These are phyloP conservation scores for Telopea speciosissima DNA, from an alignment of 177 flowering plant genomes.

Conservation along the genomic window DNA sequence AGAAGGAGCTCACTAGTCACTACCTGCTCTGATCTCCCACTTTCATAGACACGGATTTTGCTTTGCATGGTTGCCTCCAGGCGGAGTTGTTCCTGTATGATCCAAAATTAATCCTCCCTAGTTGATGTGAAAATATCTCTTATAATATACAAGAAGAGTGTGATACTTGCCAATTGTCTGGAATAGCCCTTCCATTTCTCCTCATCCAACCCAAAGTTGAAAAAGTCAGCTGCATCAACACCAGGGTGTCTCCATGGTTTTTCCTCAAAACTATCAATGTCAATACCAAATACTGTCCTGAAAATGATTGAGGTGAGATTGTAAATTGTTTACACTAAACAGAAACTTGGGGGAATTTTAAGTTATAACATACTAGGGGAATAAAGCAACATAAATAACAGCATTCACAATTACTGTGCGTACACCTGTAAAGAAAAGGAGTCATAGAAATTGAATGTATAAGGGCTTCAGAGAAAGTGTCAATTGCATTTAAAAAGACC, in stretches of 20 bases:
- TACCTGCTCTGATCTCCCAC: conserved; percentile 96
- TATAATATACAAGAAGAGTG: neutral
- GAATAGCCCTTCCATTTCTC: conserved; percentile 91
- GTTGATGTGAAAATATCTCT: neutral
- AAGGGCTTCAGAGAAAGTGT: no score
- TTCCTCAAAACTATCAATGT: conserved; percentile 66
- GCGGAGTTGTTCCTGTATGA: conserved; percentile 78
- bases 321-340: neutral
- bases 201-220: conserved; percentile 90
- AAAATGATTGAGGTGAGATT: conserved; percentile 7
- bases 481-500: no score
- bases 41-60: conserved; percentile 91
- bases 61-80: conserved; percentile 96
- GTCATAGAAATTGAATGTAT: no score
- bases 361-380: neutral
- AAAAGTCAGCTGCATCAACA: conserved; percentile 72
- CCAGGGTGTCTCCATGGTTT: conserved; percentile 89
- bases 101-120: conserved; percentile 18
- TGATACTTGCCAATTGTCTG: conserved; percentile 73
- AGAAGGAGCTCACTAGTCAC: no score
- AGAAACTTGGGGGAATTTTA: neutral
- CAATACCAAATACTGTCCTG: conserved; percentile 97
- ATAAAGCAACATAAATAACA: no score
- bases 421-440: no score
- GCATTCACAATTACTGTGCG: no score